A percentile compares a stretch with the other conserved stretches of the same genome.
These are phyloP conservation scores for Musa beccarii DNA, from an alignment of 176 grass and related monocot species.

Conservation along the genomic window DNA sequence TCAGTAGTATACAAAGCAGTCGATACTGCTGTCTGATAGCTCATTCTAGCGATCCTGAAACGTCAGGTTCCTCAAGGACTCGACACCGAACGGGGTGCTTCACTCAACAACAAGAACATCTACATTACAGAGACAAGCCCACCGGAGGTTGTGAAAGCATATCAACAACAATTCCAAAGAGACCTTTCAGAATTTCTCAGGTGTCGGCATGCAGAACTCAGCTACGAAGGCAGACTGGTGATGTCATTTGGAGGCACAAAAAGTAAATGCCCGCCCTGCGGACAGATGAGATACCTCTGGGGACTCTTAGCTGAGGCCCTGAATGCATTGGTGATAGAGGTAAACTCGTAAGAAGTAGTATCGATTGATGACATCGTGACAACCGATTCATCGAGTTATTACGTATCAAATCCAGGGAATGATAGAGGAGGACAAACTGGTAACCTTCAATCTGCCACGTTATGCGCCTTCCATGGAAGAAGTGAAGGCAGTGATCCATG, in stretches of 20 bases:
- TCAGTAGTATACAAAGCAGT: slow-evolving; percentile 4
- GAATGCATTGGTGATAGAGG: slow-evolving; percentile 22
- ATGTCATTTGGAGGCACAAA: slow-evolving; percentile 5
- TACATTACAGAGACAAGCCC: slow-evolving; percentile 1
- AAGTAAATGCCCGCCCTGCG: not conserved
- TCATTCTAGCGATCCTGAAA: too few species aligned
- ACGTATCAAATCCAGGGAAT: slow-evolving; percentile 1
- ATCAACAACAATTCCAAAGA: too few species aligned
- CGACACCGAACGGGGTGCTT: not conserved
- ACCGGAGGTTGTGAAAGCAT: too few species aligned
- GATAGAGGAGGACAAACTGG: slow-evolving; percentile 14
- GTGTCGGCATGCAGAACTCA: not conserved
- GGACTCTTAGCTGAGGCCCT: slow-evolving; percentile 15
- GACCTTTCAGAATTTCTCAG: slow-evolving; percentile 10
- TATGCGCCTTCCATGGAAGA: slow-evolving; percentile 24
- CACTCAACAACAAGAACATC: not conserved
- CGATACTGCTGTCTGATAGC: slow-evolving; percentile 11
- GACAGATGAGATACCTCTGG: not conserved
- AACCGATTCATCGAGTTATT: too few species aligned
- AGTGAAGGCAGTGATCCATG: slow-evolving; percentile 4
- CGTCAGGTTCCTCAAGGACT: slow-evolving; percentile 9
- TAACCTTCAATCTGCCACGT: slow-evolving; percentile 17
- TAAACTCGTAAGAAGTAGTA: not conserved
- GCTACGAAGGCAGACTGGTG: not conserved
- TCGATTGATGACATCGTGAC: not conserved